These are phyloP conservation scores for Carnegiea gigantea DNA, from an alignment of 179 eudicot genomes.

Conservation along the genomic window DNA sequence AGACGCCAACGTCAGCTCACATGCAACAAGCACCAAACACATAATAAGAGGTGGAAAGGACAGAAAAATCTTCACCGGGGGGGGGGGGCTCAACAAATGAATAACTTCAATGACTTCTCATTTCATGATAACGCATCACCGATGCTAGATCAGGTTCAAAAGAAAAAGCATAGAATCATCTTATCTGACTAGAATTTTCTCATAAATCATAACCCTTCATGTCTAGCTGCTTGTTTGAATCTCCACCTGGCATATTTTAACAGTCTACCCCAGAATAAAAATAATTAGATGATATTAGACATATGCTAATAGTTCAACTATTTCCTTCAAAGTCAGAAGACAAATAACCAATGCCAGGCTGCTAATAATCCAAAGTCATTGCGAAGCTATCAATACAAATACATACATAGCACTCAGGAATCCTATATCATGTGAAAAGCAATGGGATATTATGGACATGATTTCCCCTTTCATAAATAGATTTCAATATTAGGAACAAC, in stretches of 20 bases:
- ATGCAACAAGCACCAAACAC: slow-evolving; percentile 2
- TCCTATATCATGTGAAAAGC: not conserved
- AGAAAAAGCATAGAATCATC: not conserved
- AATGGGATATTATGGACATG: not conserved
- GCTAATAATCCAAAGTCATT: not conserved
- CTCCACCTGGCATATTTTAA: not conserved
- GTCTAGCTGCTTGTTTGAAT: not conserved
- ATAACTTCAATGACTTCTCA: no score
- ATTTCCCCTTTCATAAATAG: not conserved
- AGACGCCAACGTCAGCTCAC: not conserved
- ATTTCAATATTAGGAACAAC: not conserved
- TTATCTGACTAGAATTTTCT: not conserved
- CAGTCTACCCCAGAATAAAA: not conserved
- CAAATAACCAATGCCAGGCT: not conserved
- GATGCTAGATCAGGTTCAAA: not conserved
- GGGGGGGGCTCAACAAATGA: not conserved
- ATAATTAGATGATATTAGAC: not conserved
- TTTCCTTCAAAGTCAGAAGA: not conserved
- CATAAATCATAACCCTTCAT: not conserved
- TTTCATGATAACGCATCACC: not conserved
- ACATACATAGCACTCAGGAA: not conserved
- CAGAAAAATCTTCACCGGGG: not conserved
- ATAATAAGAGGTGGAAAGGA: not conserved
- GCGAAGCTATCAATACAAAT: not conserved
- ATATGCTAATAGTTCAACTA: not conserved